Base-by-base conservation (phyloP, 148 eudicot species). In the Chenopodium berlandieri region DNA sequence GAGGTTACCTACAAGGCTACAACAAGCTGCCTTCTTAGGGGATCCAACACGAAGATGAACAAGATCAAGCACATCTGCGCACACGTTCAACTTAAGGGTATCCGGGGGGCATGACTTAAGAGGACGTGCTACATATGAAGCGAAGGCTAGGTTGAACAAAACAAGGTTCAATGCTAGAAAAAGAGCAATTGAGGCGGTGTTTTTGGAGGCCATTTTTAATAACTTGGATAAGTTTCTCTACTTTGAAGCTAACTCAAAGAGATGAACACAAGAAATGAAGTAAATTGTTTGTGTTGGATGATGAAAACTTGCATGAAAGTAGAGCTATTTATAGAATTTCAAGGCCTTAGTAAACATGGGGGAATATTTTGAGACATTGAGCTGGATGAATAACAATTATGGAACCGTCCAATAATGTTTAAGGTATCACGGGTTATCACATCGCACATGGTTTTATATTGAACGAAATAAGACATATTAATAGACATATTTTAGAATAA, bases 11-110 rank as follows among this genome's bases (percentile, higher is more conserved):
- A 72, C 30, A 8, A 72, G 56, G 75, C 75, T 46, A 13, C 75
- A 40, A 12, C 75, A 72, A 1, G 75, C 9, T 17, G n/a, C 16
- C 54, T 34, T 32, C n/a, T 72, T 44, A 6, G 74, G 47, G 7
- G 50, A n/a, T 10, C 75, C 56, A n/a, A 72, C 27, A 8, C 56
- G 52, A 44, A 23, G n/a, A 2, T 72, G 23, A n/a, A 44, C 56
- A 19, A 72, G 75, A 47, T 47, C 75, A 17, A 72, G 75, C 52
- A 72, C 75, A 20, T 72, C 75, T 13, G 54, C 75, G 9, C 75
- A 72, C 22, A 68, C 72, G 1, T 68, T 68, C 44, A 68, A 32
- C 72, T 68, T 68, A 31, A 68, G 72, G 72, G 72, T 32, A 31
- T 68, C 72, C 4, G 46, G 46, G 46, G 72, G 72, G 9, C 72